Percentiles rank a stretch among this genome's conserved stretches.
phyloP scores from a whole-genome alignment of 169 alveolate species.

The Hammondia hammondi region DNA sequence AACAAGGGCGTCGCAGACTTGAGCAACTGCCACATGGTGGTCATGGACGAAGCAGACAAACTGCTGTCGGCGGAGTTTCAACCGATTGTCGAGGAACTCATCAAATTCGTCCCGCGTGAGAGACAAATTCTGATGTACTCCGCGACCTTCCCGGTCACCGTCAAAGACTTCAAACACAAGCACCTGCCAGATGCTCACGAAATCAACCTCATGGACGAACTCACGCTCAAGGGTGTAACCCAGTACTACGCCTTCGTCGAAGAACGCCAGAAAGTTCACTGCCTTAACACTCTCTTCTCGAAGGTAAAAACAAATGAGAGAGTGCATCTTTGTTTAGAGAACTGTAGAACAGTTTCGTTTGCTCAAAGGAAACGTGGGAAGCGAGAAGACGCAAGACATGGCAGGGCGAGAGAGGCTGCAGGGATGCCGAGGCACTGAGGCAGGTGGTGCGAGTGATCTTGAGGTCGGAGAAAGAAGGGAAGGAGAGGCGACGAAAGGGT shows the following conservation, averaged over 20 bases:
- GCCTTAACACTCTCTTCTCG: constrained; percentile 95
- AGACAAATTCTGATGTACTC: constrained; percentile 95
- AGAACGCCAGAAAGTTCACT: constrained; percentile 97
- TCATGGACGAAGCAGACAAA: constrained; percentile 99
- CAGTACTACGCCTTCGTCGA: constrained; percentile 97
- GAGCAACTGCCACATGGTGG: constrained; percentile 88
- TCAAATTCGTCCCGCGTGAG: constrained; percentile 92
- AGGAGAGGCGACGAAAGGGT: too few species aligned
- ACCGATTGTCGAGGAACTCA: constrained; percentile 94
- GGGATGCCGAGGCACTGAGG: too few species aligned
- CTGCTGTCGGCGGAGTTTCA: constrained; percentile 96
- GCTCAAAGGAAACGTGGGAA: too few species aligned
- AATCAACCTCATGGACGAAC: constrained; percentile 98
- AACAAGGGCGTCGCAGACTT: constrained; percentile 94
- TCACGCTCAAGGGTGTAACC: constrained; percentile 98
- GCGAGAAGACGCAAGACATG: too few species aligned
- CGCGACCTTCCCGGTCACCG: constrained; percentile 99
- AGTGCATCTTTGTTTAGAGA: too few species aligned
- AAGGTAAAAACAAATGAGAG: constrained; percentile 75
- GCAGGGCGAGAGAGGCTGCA: too few species aligned
- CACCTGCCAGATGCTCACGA: constrained; percentile 96
- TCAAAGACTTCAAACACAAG: constrained; percentile 94
- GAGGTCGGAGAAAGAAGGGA: too few species aligned
- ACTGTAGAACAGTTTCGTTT: too few species aligned
- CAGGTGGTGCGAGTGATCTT: too few species aligned